Evolutionary conservation across 768 basidiomycete species (phyloP).

Genomic region (Leccinum imitatum): DNA sequence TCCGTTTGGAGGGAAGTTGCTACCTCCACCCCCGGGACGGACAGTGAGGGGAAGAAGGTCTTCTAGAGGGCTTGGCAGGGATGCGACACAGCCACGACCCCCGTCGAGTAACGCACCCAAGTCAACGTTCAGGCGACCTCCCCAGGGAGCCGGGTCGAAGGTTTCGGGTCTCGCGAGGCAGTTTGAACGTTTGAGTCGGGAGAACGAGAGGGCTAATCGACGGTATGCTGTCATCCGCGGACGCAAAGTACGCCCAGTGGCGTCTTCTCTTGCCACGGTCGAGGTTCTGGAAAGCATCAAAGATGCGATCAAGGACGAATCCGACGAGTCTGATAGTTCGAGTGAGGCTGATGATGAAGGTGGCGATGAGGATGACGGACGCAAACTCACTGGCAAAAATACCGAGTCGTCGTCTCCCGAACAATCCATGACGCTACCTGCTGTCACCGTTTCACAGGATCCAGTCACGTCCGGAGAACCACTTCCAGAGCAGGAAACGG

Average conservation of each 20-base stretch:
- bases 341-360: slow-evolving; percentile 68
- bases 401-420: slow-evolving; percentile 35
- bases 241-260: slow-evolving; percentile 86
- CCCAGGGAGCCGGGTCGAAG: slow-evolving; percentile 54
- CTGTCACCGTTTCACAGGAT: slow-evolving; percentile 13
- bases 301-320: slow-evolving; percentile 88
- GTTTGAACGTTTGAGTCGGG: slow-evolving; percentile 81
- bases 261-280: slow-evolving; percentile 83
- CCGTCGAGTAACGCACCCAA: slow-evolving; percentile 40
- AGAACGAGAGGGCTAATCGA: slow-evolving; percentile 70
- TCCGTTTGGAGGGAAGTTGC: slow-evolving; percentile 20
- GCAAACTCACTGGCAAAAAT: slow-evolving; percentile 28
- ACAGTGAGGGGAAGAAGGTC: slow-evolving; percentile 38
- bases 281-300: slow-evolving; percentile 87
- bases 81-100: slow-evolving; percentile 43
- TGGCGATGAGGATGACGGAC: slow-evolving; percentile 53
- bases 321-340: slow-evolving; percentile 68
- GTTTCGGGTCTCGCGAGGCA: slow-evolving; percentile 89
- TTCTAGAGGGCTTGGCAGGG: slow-evolving; percentile 36
- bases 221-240: slow-evolving; percentile 86
- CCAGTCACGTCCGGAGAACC: slow-evolving; percentile 2
- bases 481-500: slow-evolving; percentile 32
- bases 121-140: slow-evolving; percentile 54
- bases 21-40: slow-evolving; percentile 33
- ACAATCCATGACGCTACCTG: slow-evolving; percentile 31